phyloP scores from a whole-genome alignment of 139 green algal genomes.

The Picocystis salinarum region DNA sequence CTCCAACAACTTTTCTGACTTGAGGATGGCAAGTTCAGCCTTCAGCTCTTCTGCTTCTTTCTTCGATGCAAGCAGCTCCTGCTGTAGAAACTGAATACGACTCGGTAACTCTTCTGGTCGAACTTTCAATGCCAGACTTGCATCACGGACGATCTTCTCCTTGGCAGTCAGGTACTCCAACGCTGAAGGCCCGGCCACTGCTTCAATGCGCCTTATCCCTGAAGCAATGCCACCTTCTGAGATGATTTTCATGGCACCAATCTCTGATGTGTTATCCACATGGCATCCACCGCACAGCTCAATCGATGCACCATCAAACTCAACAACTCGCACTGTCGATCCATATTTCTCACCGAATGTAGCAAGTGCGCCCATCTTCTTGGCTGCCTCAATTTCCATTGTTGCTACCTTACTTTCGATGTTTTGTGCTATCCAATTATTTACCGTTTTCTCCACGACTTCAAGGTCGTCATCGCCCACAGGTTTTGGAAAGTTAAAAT shows the following conservation, averaged over 20 bases:
- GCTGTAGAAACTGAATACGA: slow-evolving; percentile 23
- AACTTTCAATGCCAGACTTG: slow-evolving; percentile 27
- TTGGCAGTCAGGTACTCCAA: slow-evolving; percentile 45
- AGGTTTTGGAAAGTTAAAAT: slow-evolving; percentile 26
- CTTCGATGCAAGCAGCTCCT: slow-evolving; percentile 33
- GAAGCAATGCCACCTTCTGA: slow-evolving; percentile 66
- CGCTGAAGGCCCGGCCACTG: slow-evolving; percentile 49
- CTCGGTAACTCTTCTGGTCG: slow-evolving; percentile 30
- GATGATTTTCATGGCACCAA: slow-evolving; percentile 61
- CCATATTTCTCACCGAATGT: slow-evolving; percentile 95
- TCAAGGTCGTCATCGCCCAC: slow-evolving; percentile 25
- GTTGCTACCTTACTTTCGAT: slow-evolving; percentile 9
- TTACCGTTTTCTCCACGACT: slow-evolving; percentile 56
- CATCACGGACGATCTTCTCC: slow-evolving; percentile 35
- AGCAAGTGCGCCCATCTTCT: slow-evolving; percentile 55
- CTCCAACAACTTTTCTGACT: slow-evolving; percentile 21
- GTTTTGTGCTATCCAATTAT: slow-evolving; percentile 44
- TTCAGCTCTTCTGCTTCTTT: slow-evolving; percentile 45
- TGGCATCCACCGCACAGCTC: slow-evolving; percentile 69
- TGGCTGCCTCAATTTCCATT: slow-evolving; percentile 59
- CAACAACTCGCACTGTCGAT: slow-evolving; percentile 66
- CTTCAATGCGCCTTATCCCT: slow-evolving; percentile 59
- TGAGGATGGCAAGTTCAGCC: slow-evolving; percentile 45
- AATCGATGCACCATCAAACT: slow-evolving; percentile 60
- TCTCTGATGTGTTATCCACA: slow-evolving; percentile 44